Percentiles rank a stretch among this genome's conserved stretches.
Conservation (phyloP, 208 protist genomes). For the Trypanosoma theileri region DNA sequence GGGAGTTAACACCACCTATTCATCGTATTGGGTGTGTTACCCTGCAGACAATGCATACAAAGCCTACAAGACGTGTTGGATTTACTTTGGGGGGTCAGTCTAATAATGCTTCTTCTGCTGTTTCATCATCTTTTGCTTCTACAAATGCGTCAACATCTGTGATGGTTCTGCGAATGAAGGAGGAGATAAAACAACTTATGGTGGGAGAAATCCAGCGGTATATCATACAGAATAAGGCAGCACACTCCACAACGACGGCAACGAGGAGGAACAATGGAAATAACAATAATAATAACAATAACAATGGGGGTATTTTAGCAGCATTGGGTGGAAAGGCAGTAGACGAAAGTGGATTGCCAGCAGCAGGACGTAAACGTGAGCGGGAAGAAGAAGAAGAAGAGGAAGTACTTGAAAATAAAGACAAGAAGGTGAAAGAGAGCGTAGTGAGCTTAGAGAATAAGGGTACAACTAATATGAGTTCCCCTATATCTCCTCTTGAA, state of each 20-base stretch:
- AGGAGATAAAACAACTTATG: slow-evolving; percentile 49
- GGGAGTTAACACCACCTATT: slow-evolving; percentile 49
- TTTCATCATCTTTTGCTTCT: background rate
- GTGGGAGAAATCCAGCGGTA: slow-evolving; percentile 47
- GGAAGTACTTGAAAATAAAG: background rate
- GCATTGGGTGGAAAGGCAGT: background rate
- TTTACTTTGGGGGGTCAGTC: background rate
- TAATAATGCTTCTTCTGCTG: background rate
- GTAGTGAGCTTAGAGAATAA: background rate
- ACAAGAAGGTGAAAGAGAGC: slow-evolving; percentile 1
- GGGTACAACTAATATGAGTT: background rate
- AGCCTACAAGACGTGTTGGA: background rate
- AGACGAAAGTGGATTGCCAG: background rate
- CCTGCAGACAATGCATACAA: background rate
- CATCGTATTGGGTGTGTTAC: slow-evolving; percentile 29
- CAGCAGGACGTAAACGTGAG: slow-evolving; percentile 10
- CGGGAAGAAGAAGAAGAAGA: background rate
- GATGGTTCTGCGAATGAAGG: slow-evolving; percentile 33
- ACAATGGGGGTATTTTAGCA: background rate
- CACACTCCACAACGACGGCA: background rate
- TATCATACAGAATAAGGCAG: slow-evolving; percentile 23
- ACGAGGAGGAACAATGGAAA: background rate
- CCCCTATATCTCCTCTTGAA: background rate
- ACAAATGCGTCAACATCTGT: background rate
- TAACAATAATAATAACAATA: background rate